A percentile compares a stretch with the other conserved stretches of the same genome.
Evolutionary conservation across 192 early-diverging fungal species (phyloP).

Genomic region (Chytriomyces hyalinus): DNA sequence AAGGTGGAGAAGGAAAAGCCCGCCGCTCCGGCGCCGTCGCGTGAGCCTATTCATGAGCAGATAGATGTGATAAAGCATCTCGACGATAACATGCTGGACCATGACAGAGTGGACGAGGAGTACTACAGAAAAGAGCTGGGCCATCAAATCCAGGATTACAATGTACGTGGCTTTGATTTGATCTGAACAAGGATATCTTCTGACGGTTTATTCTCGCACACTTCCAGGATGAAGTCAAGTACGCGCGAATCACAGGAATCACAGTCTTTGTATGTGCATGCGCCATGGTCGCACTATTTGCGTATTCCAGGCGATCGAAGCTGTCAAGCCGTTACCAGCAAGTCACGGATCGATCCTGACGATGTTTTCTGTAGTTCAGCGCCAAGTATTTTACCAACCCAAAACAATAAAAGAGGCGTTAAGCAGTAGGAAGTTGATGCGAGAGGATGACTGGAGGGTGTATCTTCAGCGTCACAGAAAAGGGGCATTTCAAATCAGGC

Average conservation of each 20-base stretch:
- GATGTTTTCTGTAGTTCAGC: no score
- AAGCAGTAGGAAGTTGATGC: no score
- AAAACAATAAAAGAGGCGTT: no score
- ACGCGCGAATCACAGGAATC: conserved; percentile 5
- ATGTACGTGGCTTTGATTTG: conserved; percentile 1
- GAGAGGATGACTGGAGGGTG: no score
- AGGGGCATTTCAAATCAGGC: no score
- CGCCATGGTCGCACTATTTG: not conserved
- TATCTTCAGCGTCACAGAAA: no score
- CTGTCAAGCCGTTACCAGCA: conserved; percentile 1
- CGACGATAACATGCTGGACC: conserved; percentile 23
- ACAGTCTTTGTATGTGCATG: not conserved
- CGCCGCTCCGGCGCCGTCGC: not conserved
- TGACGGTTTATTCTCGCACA: not conserved
- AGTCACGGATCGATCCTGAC: not conserved
- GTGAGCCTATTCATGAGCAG: conserved; percentile 16
- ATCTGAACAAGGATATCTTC: not conserved
- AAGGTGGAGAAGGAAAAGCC: conserved; percentile 5
- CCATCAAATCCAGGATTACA: conserved; percentile 13
- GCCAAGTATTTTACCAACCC: no score
- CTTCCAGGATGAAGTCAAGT: conserved; percentile 11
- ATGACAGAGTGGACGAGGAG: conserved; percentile 16
- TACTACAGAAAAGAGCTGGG: not conserved
- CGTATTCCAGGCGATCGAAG: not conserved
- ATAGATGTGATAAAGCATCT: conserved; percentile 12